A percentile compares a stretch with the other conserved stretches of the same genome.
Evolutionary conservation across 225 moss, liverwort and hornwort genomes (phyloP).

Genomic region (Marchantia paleacea): DNA sequence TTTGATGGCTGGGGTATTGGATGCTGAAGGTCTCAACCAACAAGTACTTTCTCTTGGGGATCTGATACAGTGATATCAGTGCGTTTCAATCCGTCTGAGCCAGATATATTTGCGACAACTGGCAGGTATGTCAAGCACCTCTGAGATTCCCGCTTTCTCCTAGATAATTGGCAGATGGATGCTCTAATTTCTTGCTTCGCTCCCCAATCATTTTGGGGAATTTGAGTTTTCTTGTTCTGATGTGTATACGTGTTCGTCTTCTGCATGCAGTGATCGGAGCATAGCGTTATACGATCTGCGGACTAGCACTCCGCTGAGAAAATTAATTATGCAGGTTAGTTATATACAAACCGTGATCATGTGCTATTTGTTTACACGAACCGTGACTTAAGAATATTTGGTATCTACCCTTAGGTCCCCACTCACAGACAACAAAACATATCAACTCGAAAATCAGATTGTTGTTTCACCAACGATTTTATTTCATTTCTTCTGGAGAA

Average conservation of each 20-base stretch:
- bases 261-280: slow-evolving; percentile 71
- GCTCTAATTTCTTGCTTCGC: not conserved
- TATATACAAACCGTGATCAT: not conserved
- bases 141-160: not conserved
- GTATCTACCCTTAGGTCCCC: no score
- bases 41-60: slow-evolving; percentile 86
- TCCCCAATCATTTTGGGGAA: not conserved
- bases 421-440: no score
- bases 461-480: no score
- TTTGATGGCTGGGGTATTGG: not conserved
- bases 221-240: not conserved
- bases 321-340: slow-evolving; percentile 87
- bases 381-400: no score
- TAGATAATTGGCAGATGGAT: not conserved
- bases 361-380: not conserved
- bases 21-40: slow-evolving; percentile 76
- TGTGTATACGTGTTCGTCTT: not conserved
- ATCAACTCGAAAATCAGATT: no score
- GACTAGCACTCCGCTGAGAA: slow-evolving; percentile 83
- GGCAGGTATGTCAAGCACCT: slow-evolving; percentile 55
- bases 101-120: slow-evolving; percentile 83
- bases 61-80: slow-evolving; percentile 89
- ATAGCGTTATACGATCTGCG: slow-evolving; percentile 91
- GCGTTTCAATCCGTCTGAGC: slow-evolving; percentile 92
- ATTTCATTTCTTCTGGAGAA: no score